phyloP scores from a whole-genome alignment of 1,284 basidiomycete genomes.

The Moniliophthora roreri region DNA sequence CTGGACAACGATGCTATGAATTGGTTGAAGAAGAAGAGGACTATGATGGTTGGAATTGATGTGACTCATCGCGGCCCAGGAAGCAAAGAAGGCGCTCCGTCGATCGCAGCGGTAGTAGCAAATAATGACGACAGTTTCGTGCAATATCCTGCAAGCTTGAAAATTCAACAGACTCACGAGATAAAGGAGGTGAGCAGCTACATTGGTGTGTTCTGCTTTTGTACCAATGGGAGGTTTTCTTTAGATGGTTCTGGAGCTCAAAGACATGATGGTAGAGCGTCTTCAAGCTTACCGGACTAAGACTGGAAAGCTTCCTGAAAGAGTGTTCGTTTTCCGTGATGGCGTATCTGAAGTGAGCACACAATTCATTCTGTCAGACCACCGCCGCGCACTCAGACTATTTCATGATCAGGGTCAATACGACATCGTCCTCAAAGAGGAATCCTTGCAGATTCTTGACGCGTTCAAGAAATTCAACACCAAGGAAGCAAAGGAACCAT shows the following conservation, averaged over 20 bases:
- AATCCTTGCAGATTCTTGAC: slow-evolving; percentile 54
- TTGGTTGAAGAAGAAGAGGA: slow-evolving; percentile 65
- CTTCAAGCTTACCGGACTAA: slow-evolving; percentile 55
- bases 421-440: slow-evolving; percentile 52
- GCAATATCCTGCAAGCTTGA: slow-evolving; percentile 68
- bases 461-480: slow-evolving; percentile 57
- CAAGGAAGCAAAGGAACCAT: slow-evolving; percentile 40
- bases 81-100: slow-evolving; percentile 63
- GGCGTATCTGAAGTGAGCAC: slow-evolving; percentile 70
- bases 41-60: slow-evolving; percentile 81
- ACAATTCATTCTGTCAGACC: not conserved
- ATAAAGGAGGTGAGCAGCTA: slow-evolving; percentile 63
- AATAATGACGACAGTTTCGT: slow-evolving; percentile 65
- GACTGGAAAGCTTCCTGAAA: slow-evolving; percentile 54
- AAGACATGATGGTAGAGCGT: slow-evolving; percentile 68
- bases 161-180: slow-evolving; percentile 50
- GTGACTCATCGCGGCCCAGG: slow-evolving; percentile 70
- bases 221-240: slow-evolving; percentile 3
- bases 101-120: slow-evolving; percentile 76
- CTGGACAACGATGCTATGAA: slow-evolving; percentile 52
- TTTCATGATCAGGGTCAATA: slow-evolving; percentile 59
- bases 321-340: slow-evolving; percentile 72
- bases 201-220: not conserved
- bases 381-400: no score
- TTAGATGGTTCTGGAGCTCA: slow-evolving; percentile 67